Evolutionary conservation across 805 yeast species (phyloP).

Genomic region (Saturnispora gosingensis): DNA sequence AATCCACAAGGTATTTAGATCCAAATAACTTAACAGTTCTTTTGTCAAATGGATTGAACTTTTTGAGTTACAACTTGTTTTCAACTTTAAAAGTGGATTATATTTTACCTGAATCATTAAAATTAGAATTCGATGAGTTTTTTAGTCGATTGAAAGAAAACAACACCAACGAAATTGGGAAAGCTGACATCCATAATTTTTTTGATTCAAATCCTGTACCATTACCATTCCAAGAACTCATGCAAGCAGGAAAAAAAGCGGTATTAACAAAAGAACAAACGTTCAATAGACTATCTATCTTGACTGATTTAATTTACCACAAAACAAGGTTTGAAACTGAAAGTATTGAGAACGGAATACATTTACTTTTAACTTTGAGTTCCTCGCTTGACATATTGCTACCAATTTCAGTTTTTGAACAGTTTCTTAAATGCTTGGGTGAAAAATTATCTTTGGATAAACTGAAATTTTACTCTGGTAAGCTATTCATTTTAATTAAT

Average conservation of each 20-base stretch:
- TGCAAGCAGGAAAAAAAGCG: background rate
- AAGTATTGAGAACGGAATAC: background rate
- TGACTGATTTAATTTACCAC: constrained; percentile 9
- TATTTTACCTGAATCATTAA: constrained; percentile 7
- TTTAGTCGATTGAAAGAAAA: background rate
- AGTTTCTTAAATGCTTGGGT: background rate
- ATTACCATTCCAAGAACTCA: constrained; percentile 6
- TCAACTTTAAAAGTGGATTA: constrained; percentile 7
- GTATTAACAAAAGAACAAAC: constrained; percentile 4
- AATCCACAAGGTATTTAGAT: constrained; percentile 8
- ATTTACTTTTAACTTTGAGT: background rate
- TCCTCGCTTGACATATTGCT: background rate
- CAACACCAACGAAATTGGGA: background rate
- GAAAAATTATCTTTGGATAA: background rate
- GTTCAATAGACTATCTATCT: constrained; percentile 12
- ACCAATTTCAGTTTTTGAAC: background rate
- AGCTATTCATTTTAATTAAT: background rate
- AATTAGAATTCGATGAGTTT: constrained; percentile 1
- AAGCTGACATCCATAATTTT: constrained; percentile 2
- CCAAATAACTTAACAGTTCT: constrained; percentile 6
- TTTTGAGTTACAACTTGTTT: background rate
- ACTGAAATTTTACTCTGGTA: constrained; percentile 2
- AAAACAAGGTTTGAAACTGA: background rate
- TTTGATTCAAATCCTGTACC: constrained; percentile 6
- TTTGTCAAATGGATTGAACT: background rate